Base-by-base conservation (phyloP, 768 basidiomycete species). In the Termitomyces sp. region DNA sequence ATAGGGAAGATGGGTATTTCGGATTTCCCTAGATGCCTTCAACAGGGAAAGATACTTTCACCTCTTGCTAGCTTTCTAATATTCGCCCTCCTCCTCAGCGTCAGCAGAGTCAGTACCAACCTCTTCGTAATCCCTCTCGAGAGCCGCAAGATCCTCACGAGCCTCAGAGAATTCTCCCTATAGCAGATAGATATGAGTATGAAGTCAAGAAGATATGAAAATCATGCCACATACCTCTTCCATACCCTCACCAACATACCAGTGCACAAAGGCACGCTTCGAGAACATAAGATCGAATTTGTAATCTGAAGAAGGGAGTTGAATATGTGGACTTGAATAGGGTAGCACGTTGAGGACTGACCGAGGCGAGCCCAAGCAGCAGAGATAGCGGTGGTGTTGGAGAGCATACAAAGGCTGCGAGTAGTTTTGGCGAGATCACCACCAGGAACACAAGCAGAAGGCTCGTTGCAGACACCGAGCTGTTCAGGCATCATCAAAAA, bases 201-300 rank as follows among this genome's bases (percentile, higher is more conserved):
- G 17, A 55, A 40, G 12, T 43, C 14, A 11, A 52, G 30, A n/a
- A 14, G 17, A 54, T 49, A 51, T 4, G 25, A 17, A 34, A 30
- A 2, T 23, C 35, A 32, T 6, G 16, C 59, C 77, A n/a, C 59
- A 77, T 59, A 67, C 83, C 79, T 98, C 96, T 71, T 98, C 96
- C 96, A 98, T 98, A 79, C 96, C 96, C 76, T 98, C 95, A 69
- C 95, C 95, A 60, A 97, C 95, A 67, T 95, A 96, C 94, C 93
- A 90, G 71, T 91, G 88, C 25, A 90, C 88, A 61, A 92, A 92
- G 47, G 91, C 91, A 71, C 91, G 90, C 73, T 92, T 97, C 59
- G 94, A 95, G 80, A 96, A 98, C 73, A 98, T 85, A 64, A 98
- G 83, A 70, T 98, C 96, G 73, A 98, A 98, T 74, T 98, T 98